A percentile compares a stretch with the other conserved stretches of the same genome.
Conservation (phyloP, 2,329 filamentous ascomycete genomes). For the Graphilbum fragrans region DNA sequence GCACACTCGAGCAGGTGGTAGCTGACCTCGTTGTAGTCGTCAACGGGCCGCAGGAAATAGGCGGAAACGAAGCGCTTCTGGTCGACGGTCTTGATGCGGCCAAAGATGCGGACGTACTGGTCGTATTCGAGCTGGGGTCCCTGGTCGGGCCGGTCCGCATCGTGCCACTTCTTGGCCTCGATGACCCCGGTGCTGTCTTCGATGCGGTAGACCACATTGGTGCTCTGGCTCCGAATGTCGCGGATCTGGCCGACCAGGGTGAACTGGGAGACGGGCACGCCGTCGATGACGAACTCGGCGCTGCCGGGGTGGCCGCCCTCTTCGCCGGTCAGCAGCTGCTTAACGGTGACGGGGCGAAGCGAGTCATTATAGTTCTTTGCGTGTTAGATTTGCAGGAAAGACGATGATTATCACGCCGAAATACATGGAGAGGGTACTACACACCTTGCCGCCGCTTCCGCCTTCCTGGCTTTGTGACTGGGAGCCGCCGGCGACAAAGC, state of each 20-base stretch:
- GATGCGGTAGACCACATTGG: slow-evolving; percentile 83
- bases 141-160: slow-evolving; percentile 43
- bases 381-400: slow-evolving; percentile 38
- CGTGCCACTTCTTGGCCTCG: slow-evolving; percentile 82
- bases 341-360: slow-evolving; percentile 86
- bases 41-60: slow-evolving; percentile 66
- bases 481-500: slow-evolving; percentile 48
- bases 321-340: slow-evolving; percentile 77
- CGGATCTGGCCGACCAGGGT: slow-evolving; percentile 88
- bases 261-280: slow-evolving; percentile 57
- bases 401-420: not conserved
- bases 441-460: not conserved
- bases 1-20: slow-evolving; percentile 88
- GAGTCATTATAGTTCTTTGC: slow-evolving; percentile 50
- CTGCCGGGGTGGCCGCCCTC: slow-evolving; percentile 56
- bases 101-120: slow-evolving; percentile 75
- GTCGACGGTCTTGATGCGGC: slow-evolving; percentile 71
- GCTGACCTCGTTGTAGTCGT: slow-evolving; percentile 83
- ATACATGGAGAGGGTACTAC: not conserved
- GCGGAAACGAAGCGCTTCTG: slow-evolving; percentile 73
- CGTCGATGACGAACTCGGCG: slow-evolving; percentile 70
- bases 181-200: slow-evolving; percentile 91
- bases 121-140: slow-evolving; percentile 49
- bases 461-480: slow-evolving; percentile 44
- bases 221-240: slow-evolving; percentile 72